A percentile compares a stretch with the other conserved stretches of the same genome.
Evolutionary conservation across 306 rosid species (phyloP).

Genomic region (Lathyrus sativus): DNA sequence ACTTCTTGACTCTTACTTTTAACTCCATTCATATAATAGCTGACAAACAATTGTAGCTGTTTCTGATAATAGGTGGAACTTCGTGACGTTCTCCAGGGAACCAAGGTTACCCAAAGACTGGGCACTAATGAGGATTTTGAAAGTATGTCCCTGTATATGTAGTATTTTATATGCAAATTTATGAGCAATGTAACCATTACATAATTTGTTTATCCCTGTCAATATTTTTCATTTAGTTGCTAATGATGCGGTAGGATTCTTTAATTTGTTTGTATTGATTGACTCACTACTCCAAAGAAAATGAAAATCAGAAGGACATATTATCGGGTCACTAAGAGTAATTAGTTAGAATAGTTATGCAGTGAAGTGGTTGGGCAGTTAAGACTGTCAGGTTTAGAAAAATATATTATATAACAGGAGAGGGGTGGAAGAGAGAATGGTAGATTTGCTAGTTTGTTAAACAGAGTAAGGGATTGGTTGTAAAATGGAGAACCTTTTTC

Average conservation of each 20-base stretch:
- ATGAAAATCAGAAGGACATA: not conserved
- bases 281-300: conserved; percentile 4
- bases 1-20: conserved; percentile 12
- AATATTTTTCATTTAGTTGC: conserved; percentile 20
- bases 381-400: not conserved
- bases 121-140: conserved; percentile 75
- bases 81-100: conserved; percentile 81
- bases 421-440: conserved; percentile 10
- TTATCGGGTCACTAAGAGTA: not conserved
- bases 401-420: conserved; percentile 1
- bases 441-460: conserved; percentile 18
- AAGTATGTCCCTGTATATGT: conserved; percentile 56
- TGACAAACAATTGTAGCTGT: conserved; percentile 32
- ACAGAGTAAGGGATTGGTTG: conserved; percentile 2
- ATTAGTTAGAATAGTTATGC: conserved; percentile 16
- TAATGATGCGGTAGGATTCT: not conserved
- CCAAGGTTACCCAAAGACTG: conserved; percentile 72
- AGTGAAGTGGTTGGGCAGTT: conserved; percentile 8
- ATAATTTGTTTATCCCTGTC: conserved; percentile 15
- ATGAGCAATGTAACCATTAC: not conserved
- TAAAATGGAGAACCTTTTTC: not conserved
- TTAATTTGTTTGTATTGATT: conserved; percentile 6
- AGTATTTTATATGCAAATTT: conserved; percentile 24
- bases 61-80: conserved; percentile 75
- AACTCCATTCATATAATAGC: not conserved